Base-by-base conservation (phyloP, 495 filamentous ascomycete species). In the Aspergillus taichungensis region DNA sequence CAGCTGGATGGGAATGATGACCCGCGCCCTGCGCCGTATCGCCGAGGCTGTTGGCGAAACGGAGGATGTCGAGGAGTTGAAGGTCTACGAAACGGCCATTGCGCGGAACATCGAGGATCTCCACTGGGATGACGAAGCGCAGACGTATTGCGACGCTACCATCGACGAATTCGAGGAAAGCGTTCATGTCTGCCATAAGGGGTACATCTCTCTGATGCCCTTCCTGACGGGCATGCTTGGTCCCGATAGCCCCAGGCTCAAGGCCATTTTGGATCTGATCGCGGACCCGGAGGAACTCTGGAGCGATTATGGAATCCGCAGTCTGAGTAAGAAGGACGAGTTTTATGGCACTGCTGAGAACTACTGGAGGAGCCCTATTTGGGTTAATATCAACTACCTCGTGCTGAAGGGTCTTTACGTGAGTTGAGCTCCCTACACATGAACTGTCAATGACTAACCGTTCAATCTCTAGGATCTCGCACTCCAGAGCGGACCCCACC, bases 341-440 rank as follows among this genome's bases (percentile, higher is more conserved):
- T 76, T 85, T 52, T 96, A 94, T 56, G 87, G 80, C 12, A 94
- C 87, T 0, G 87, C 72, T 3, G 92, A 98, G 73, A 95, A 98
- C 54, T 98, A 98, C 68, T 98, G 92, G 92, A 73, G 89, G 42
- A 87, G 88, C 44, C 92, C 92, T 6, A 73, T 98, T 5, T 98
- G 92, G 92, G 85, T 98, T 48, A 95, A 95, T 54, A 94, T 98
- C 46, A 98, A 98, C 62, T 97, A 95, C 55, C 70, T 98, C 43
- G 83, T 85, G 33, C 72, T 97, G 43, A 75, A 78, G 52, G 78
- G 85, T 55, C 77, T 98, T n/a, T 72, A 86, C 42, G 90, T 95
- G 76, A 66, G 84, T 76, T 11, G 37, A 36, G 45, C 37, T 39
- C 40, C 13, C 40, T 33, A 45, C 30, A 48, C 42, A 33, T 42